Base-by-base conservation (phyloP, 2,329 filamentous ascomycete species). In the Torrubiella hemipterigena region DNA sequence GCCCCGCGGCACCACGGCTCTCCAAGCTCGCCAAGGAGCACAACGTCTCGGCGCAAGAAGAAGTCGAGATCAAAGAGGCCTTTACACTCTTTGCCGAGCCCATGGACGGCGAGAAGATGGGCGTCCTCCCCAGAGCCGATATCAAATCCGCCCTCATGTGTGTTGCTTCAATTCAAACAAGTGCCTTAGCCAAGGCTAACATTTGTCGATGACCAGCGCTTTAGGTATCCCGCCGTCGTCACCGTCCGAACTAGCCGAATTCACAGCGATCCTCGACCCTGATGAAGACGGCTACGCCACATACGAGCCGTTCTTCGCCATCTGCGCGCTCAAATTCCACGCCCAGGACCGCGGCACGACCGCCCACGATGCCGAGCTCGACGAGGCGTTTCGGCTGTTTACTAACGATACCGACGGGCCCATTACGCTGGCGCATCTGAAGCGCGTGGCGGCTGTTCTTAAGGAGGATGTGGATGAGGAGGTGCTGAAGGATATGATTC, bases 1-100 rank as follows among this genome's bases (percentile, higher is more conserved):
- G 52, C 31, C 35, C 49, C 18, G 27, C 39, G 30, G 39, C 32
- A 36, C 59, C 64, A 33, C 80, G 81, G 39, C 76, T 75, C 48
- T 93, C 87, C 36, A 93, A 86, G 55, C 82, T 95, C 45, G 89
- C 89, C 18, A 89, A 87, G 59, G 85, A 94, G 50, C 77, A 95
- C 67, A 79, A 86, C 54, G 75, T 96, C 49, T 79, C 75, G 11
- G 80, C 77, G 24, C 74, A 80, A 41, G 81, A 95, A 58, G 89
- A 96, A 59, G 69, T 72, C 43, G 86, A 95, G 59, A 94, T 98
- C 50, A 77, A 75, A 47, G 87, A 95, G 55, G 87, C 87, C 11
- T 96, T 91, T 55, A 67, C 72, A 15, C 69, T 96, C 7, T 98
- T 96, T 53, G 63, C 77, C 2, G 69, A 80, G 42, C 73, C 77